These are phyloP conservation scores for Ophiostoma sp. DNA, from an alignment of 2,329 filamentous ascomycete species.

Conservation along the genomic window DNA sequence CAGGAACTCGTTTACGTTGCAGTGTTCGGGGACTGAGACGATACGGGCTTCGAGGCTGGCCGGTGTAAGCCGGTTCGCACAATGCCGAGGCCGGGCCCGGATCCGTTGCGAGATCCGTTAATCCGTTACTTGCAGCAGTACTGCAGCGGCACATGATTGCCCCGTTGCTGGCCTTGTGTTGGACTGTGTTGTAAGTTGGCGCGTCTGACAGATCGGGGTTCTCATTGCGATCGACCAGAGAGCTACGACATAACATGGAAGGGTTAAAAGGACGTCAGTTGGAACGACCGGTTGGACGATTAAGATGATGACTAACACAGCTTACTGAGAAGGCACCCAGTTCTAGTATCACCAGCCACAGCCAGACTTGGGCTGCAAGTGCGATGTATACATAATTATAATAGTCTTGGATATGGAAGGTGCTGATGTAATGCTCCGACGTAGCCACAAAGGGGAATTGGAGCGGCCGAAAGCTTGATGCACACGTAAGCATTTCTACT, in stretches of 20 bases:
- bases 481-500: neutral
- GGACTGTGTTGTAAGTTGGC: neutral
- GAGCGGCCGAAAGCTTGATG: neutral
- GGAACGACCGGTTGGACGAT: too few species aligned
- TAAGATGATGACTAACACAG: too few species aligned
- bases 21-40: neutral
- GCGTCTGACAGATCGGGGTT: too few species aligned
- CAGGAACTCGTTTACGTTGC: neutral
- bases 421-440: neutral
- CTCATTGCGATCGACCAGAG: too few species aligned
- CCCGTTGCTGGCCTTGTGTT: neutral
- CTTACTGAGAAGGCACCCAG: too few species aligned
- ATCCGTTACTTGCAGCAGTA: neutral
- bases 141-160: neutral
- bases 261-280: too few species aligned
- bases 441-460: neutral
- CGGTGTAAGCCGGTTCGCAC: neutral
- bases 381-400: too few species aligned
- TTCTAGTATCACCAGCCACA: too few species aligned
- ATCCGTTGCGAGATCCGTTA: neutral
- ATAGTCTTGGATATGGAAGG: too few species aligned
- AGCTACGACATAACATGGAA: too few species aligned
- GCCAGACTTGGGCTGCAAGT: too few species aligned
- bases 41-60: neutral
- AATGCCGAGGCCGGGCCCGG: neutral